Conservation (phyloP, 305 asterid species). For the Ajuga reptans region DNA sequence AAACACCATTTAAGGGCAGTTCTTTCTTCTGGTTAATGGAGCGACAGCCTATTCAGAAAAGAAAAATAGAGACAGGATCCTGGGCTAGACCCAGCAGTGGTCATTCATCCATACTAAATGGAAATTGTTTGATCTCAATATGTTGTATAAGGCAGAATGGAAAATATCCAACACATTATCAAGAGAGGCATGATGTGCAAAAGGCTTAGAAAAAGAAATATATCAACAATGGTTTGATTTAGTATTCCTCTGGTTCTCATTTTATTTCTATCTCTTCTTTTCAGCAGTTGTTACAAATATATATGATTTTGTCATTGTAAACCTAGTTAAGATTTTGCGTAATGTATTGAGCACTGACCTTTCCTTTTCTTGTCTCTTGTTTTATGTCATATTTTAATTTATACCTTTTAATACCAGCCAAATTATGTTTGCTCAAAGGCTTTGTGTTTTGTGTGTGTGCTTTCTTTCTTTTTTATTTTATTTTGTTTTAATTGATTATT, state of each 20-base stretch:
- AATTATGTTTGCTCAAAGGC: neutral
- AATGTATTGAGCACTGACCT: neutral
- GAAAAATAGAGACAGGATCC: too few relatives aligned
- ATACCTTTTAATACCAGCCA: neutral
- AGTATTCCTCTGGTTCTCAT: neutral
- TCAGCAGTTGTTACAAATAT: neutral
- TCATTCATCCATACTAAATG: neutral
- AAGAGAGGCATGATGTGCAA: neutral
- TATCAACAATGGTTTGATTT: neutral
- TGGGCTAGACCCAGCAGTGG: too few relatives aligned
- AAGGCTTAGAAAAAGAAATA: neutral
- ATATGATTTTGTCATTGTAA: neutral
- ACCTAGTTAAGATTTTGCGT: constrained; percentile 14
- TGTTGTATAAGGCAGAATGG: neutral
- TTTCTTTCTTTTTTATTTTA: neutral
- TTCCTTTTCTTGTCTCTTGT: neutral
- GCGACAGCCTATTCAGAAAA: too few relatives aligned
- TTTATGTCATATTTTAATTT: neutral
- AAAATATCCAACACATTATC: neutral
- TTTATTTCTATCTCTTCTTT: neutral
- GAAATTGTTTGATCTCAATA: neutral
- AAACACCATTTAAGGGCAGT: neutral
- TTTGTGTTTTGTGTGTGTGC: neutral
- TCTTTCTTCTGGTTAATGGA: too few relatives aligned
- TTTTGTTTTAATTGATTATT: too few relatives aligned